Evolutionary conservation across 257 asterid species (phyloP).

Genomic region (Jaltomata sinuosa): DNA sequence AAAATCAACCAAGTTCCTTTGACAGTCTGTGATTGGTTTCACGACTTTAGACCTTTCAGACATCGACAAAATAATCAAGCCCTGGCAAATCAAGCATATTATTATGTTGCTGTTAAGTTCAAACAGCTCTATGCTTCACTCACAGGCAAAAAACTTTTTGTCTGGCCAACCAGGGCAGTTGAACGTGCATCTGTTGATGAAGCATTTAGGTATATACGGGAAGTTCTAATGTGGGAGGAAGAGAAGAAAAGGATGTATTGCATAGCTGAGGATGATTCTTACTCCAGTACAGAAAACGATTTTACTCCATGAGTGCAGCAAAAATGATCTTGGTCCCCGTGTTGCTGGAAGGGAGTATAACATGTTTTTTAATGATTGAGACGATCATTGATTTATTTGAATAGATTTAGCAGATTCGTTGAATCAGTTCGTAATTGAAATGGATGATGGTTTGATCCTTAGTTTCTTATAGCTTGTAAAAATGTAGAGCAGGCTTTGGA

Average conservation of each 20-base stretch:
- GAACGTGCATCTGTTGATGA: slow-evolving; percentile 40
- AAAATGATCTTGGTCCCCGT: not conserved
- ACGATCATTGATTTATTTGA: not conserved
- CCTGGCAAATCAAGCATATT: slow-evolving; percentile 49
- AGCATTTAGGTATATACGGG: slow-evolving; percentile 36
- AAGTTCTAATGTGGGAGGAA: slow-evolving; percentile 60
- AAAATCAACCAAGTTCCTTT: slow-evolving; percentile 45
- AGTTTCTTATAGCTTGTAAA: not conserved
- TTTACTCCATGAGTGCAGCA: slow-evolving; percentile 5
- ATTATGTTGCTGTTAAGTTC: slow-evolving; percentile 47
- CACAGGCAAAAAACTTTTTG: slow-evolving; percentile 57
- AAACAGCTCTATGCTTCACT: slow-evolving; percentile 42
- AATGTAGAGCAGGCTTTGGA: not conserved
- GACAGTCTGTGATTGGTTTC: slow-evolving; percentile 57
- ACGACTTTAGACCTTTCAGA: slow-evolving; percentile 50
- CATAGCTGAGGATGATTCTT: slow-evolving; percentile 19
- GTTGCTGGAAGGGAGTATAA: not conserved
- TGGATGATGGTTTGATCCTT: not conserved
- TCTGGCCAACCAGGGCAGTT: slow-evolving; percentile 27
- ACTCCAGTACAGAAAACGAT: slow-evolving; percentile 23
- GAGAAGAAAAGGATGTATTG: slow-evolving; percentile 22
- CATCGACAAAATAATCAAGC: slow-evolving; percentile 22
- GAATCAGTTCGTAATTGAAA: not conserved
- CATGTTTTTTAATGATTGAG: not conserved
- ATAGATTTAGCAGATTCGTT: not conserved